phyloP scores from a whole-genome alignment of 352 stramenopile genomes.

The Globisporangium solare region DNA sequence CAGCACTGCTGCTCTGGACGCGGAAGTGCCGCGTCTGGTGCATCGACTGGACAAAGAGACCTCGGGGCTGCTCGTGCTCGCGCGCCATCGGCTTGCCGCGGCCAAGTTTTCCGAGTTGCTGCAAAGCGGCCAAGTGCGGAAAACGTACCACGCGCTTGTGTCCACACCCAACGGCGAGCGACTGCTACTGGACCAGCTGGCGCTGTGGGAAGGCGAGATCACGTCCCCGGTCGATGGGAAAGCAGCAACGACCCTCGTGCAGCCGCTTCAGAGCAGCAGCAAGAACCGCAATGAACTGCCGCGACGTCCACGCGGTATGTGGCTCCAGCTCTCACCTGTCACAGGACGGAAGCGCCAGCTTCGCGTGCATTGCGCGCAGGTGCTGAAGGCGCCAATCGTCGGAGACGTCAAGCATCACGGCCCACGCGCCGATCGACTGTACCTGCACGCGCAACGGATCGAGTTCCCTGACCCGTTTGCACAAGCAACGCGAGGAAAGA shows the following conservation, averaged over 20 bases:
- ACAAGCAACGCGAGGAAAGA: background rate
- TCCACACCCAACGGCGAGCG: constrained; percentile 12
- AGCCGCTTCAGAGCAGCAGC: constrained; percentile 1
- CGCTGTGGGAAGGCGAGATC: constrained; percentile 19
- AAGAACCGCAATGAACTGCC: background rate
- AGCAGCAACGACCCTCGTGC: constrained; percentile 33
- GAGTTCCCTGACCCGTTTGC: constrained; percentile 44
- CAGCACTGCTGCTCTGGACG: background rate
- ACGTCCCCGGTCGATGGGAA: constrained; percentile 41
- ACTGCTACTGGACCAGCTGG: constrained; percentile 20
- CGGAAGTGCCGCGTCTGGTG: constrained; percentile 27
- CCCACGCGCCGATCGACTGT: constrained; percentile 25
- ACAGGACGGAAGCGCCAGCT: constrained; percentile 73
- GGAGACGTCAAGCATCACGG: constrained; percentile 45
- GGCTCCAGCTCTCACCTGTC: constrained; percentile 47
- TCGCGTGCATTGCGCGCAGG: constrained; percentile 48
- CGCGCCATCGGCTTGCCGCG: constrained; percentile 55
- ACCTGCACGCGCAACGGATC: constrained; percentile 49
- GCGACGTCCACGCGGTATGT: constrained; percentile 15
- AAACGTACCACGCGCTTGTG: constrained; percentile 65
- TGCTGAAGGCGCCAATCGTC: constrained; percentile 41
- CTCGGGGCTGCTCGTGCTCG: constrained; percentile 60
- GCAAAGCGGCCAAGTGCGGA: constrained; percentile 29
- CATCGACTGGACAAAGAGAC: constrained; percentile 74
- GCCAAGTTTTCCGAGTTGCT: constrained; percentile 55